phyloP scores from a whole-genome alignment of 495 filamentous ascomycete species.

The Penicillium desertorum region DNA sequence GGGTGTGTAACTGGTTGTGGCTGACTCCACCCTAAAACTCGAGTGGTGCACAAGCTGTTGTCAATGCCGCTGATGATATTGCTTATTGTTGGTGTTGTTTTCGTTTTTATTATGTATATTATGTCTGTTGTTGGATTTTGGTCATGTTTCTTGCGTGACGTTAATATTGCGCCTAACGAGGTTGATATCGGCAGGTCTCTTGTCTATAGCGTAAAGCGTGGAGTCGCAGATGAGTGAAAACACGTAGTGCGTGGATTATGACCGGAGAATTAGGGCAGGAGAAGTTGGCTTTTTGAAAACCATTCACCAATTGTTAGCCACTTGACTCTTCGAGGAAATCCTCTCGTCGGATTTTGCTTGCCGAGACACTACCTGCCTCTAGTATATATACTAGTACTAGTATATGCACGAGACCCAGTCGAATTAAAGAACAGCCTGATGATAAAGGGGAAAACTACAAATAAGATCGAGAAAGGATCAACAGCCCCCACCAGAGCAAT shows the following conservation, averaged over 20 bases:
- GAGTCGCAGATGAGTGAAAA: not conserved
- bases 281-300: not conserved
- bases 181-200: not conserved
- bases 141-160: not conserved
- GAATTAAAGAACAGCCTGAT: not conserved
- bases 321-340: not conserved
- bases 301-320: not conserved
- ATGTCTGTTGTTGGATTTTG: not conserved
- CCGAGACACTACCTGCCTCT: not conserved
- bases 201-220: not conserved
- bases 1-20: slow-evolving; percentile 24
- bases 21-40: slow-evolving; percentile 21
- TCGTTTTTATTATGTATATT: not conserved
- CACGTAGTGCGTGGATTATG: not conserved
- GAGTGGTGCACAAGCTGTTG: slow-evolving; percentile 16
- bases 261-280: not conserved
- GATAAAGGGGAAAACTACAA: not conserved
- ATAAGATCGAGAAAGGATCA: not conserved
- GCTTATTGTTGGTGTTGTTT: not conserved
- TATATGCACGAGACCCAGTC: not conserved
- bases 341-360: not conserved
- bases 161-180: not conserved
- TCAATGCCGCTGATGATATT: not conserved
- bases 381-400: not conserved
- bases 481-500: not conserved